Percentiles rank a stretch among this genome's conserved stretches.
Conservation (phyloP, 73 alveolate genomes). For the Paramecium primaurelia region DNA sequence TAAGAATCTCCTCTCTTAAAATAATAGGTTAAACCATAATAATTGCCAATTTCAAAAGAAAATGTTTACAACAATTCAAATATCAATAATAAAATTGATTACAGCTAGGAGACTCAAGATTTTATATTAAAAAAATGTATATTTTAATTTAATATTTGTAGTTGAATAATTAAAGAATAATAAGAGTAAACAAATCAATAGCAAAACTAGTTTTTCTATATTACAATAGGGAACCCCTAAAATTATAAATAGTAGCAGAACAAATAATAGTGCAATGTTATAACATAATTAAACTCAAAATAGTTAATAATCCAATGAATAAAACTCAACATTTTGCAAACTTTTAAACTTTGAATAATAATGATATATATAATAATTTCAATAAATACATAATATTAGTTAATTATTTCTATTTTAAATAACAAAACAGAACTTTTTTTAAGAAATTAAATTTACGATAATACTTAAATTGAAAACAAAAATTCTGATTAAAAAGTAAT, state of each 20-base stretch:
- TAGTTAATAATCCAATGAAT: neutral
- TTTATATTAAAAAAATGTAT: constrained; percentile 27
- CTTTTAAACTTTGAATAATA: constrained; percentile 36
- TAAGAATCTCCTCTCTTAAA: constrained; percentile 39
- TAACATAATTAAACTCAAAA: neutral
- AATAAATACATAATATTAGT: neutral
- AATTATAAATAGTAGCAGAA: constrained; percentile 6
- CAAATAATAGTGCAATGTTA: neutral
- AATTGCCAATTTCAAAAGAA: neutral
- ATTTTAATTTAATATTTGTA: neutral
- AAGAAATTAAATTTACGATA: no score
- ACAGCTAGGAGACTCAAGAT: constrained; percentile 22
- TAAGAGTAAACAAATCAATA: neutral
- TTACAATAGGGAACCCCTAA: constrained; percentile 17
- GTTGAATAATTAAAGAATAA: constrained; percentile 31
- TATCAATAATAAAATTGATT: neutral
- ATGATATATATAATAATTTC: neutral
- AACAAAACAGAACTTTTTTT: neutral
- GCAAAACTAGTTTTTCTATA: constrained; percentile 36
- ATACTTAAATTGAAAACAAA: no score
- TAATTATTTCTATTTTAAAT: neutral
- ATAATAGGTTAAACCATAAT: neutral
- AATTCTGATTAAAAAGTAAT: no score
- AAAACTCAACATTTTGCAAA: constrained; percentile 12
- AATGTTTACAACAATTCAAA: neutral